A percentile compares a stretch with the other conserved stretches of the same genome.
These are phyloP conservation scores for Ceratocystis alfenasii DNA, from an alignment of 2,329 filamentous ascomycete species.

Conservation along the genomic window DNA sequence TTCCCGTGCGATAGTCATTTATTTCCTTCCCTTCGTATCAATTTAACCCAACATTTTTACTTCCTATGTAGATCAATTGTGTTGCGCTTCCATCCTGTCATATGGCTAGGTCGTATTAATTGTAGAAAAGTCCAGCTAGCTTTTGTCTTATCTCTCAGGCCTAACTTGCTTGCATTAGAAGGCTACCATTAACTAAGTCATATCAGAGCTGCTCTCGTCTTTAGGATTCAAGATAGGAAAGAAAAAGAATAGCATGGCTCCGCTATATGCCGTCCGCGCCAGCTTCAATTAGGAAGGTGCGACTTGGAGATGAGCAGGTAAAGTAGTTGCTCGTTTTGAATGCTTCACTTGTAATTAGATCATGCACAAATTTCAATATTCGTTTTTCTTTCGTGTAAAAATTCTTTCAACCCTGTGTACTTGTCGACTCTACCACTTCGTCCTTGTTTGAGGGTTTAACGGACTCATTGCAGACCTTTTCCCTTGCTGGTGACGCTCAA, in stretches of 20 bases:
- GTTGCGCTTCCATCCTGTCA: too few relatives aligned
- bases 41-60: too few relatives aligned
- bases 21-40: too few relatives aligned
- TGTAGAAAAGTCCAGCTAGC: too few relatives aligned
- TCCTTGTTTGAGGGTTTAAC: neutral
- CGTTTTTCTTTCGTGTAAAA: neutral
- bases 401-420: neutral
- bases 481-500: neutral
- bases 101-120: too few relatives aligned
- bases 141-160: too few relatives aligned
- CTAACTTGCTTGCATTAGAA: too few relatives aligned
- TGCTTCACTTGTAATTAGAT: neutral
- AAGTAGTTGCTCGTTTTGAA: neutral
- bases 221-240: neutral
- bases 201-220: neutral
- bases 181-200: too few relatives aligned
- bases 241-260: neutral
- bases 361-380: neutral
- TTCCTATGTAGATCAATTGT: too few relatives aligned
- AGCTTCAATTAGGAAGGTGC: neutral
- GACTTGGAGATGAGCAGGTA: neutral
- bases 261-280: neutral
- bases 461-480: neutral
- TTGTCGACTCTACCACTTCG: neutral
- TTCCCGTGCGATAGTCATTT: too few relatives aligned